Conservation (phyloP, 352 stramenopile species). For the Pythium dissotocum region DNA sequence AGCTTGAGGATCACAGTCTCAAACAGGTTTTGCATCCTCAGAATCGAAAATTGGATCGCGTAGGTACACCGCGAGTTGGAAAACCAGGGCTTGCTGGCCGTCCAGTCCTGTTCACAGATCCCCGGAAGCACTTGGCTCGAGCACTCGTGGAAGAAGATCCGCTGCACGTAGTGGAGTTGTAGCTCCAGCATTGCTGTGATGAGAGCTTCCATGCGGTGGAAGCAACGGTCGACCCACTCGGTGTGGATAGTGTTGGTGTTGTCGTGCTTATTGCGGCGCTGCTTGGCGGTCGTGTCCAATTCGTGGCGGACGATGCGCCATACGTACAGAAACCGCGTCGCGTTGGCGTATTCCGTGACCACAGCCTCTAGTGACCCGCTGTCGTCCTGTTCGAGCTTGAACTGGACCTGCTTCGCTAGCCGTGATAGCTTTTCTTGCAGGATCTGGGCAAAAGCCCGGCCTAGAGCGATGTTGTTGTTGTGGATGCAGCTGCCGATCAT, state of each 20-base stretch:
- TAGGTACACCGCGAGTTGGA: conserved; percentile 59
- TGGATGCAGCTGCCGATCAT: conserved; percentile 64
- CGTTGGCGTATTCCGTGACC: conserved; percentile 58
- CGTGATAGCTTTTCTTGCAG: conserved; percentile 60
- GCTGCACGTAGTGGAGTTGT: conserved; percentile 54
- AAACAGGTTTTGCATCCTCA: conserved; percentile 47
- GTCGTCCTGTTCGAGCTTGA: conserved; percentile 32
- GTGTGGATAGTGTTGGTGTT: conserved; percentile 42
- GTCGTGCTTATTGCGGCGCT: conserved; percentile 31
- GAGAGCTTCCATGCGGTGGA: conserved; percentile 57
- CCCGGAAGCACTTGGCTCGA: conserved; percentile 42
- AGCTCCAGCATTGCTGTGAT: conserved; percentile 53
- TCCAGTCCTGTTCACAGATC: conserved; percentile 63
- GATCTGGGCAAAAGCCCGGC: conserved; percentile 65
- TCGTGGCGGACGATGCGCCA: conserved; percentile 68
- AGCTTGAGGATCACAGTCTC: conserved; percentile 42
- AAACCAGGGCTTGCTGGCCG: conserved; percentile 59
- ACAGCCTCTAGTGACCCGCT: conserved; percentile 41
- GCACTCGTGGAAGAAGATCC: conserved; percentile 63
- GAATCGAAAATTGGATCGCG: conserved; percentile 54
- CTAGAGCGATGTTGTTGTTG: conserved; percentile 58
- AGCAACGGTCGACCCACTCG: conserved; percentile 66
- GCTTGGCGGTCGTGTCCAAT: conserved; percentile 45
- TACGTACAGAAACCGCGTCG: conserved; percentile 55
- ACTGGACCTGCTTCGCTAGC: conserved; percentile 37